phyloP scores from a whole-genome alignment of 176 grass and related monocot species.

The Aegilops speltoides region DNA sequence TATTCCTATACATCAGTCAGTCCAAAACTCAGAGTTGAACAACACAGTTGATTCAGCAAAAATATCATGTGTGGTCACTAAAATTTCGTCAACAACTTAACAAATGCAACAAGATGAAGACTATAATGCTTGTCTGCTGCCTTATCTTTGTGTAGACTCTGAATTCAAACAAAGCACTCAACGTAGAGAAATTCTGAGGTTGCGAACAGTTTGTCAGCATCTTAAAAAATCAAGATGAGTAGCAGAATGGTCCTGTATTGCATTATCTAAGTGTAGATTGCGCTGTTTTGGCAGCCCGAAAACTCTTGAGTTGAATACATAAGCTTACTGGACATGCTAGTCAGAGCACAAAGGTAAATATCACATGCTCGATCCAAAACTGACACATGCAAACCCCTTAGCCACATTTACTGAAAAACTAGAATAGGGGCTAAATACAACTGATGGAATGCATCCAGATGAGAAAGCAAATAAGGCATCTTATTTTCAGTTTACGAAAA shows the following conservation, averaged over 20 bases:
- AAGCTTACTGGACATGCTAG: neutral
- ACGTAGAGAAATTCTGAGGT: neutral
- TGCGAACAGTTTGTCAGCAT: neutral
- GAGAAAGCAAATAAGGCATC: neutral
- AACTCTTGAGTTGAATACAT: neutral
- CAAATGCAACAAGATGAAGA: neutral
- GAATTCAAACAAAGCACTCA: conserved; percentile 13
- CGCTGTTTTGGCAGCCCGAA: neutral
- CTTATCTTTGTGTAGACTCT: neutral
- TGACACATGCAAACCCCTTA: neutral
- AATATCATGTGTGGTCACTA: neutral
- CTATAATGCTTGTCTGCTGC: neutral
- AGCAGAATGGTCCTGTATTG: neutral
- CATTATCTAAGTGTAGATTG: neutral
- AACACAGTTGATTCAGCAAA: neutral
- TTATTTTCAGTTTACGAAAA: neutral
- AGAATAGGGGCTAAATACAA: conserved; percentile 6
- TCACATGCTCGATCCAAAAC: conserved; percentile 10
- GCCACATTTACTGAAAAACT: neutral
- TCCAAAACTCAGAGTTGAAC: conserved; percentile 20
- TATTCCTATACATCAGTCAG: neutral
- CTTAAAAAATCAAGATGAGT: neutral
- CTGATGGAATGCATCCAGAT: neutral
- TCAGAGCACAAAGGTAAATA: neutral
- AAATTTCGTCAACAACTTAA: neutral